Conservation (phyloP, 139 green algal species). For the Protoeuglena noctilucae region DNA sequence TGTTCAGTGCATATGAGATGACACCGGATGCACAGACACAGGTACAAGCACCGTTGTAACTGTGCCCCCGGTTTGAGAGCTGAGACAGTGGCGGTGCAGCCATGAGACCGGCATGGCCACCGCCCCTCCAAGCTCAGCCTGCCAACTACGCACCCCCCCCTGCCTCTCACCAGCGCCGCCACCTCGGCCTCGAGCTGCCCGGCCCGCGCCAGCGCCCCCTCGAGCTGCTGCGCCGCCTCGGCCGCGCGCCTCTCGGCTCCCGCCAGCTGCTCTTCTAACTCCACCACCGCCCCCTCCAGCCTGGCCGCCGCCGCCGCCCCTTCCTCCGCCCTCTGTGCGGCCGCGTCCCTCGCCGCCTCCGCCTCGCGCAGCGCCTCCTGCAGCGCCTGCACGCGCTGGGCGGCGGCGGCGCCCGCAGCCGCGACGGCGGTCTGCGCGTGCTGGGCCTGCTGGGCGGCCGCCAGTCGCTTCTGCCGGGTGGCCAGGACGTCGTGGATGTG, state of each 20-base stretch:
- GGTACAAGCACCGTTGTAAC: too few species aligned
- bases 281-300: conserved; percentile 16
- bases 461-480: conserved; percentile 36
- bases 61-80: too few species aligned
- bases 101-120: conserved; percentile 1
- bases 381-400: conserved; percentile 30
- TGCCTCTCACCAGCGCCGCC: neutral
- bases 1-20: too few species aligned
- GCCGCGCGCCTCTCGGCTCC: conserved; percentile 1
- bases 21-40: too few species aligned
- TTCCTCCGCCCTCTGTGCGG: neutral
- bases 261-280: conserved; percentile 29
- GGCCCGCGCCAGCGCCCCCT: neutral
- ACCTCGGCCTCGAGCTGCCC: conserved; percentile 2
- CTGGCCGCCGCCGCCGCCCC: neutral
- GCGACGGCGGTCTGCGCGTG: conserved; percentile 9
- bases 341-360: conserved; percentile 13
- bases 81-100: too few species aligned
- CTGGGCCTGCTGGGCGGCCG: conserved; percentile 1
- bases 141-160: too few species aligned
- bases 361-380: conserved; percentile 17
- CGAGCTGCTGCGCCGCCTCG: conserved; percentile 3
- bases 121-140: conserved; percentile 2
- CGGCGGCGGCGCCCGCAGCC: conserved; percentile 5
- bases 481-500: conserved; percentile 99